These are phyloP conservation scores for Dictyostelium citrinum DNA, from an alignment of 78 protist genomes.

Conservation along the genomic window DNA sequence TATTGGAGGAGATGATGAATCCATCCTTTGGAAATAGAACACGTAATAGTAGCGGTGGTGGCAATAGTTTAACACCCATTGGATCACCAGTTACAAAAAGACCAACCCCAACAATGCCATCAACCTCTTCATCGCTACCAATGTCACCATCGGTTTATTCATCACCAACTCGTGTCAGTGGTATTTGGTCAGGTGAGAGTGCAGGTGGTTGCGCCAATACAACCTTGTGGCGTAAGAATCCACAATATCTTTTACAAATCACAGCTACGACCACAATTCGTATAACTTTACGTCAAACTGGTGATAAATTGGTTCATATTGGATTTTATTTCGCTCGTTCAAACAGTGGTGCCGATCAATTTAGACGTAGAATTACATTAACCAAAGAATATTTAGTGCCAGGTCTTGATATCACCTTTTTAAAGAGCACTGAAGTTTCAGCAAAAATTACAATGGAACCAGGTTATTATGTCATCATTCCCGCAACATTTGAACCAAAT, in stretches of 20 bases:
- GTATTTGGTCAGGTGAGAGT: constrained; percentile 47
- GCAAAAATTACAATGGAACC: constrained; percentile 33
- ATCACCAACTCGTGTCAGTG: neutral
- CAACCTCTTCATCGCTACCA: neutral
- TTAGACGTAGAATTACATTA: neutral
- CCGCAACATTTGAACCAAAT: constrained; percentile 66
- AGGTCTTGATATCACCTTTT: constrained; percentile 56
- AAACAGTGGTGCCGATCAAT: neutral
- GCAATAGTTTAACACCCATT: constrained; percentile 24
- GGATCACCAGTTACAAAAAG: constrained; percentile 36
- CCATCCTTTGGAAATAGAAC: constrained; percentile 65
- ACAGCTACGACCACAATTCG: neutral
- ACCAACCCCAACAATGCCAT: neutral
- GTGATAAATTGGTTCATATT: constrained; percentile 58
- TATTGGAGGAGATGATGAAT: constrained; percentile 61
- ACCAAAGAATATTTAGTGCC: constrained; percentile 44
- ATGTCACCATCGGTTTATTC: neutral
- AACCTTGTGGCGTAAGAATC: constrained; percentile 56
- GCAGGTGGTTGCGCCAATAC: constrained; percentile 81
- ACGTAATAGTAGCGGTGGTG: neutral
- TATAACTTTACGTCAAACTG: constrained; percentile 47
- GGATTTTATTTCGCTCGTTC: constrained; percentile 54
- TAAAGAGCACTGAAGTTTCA: constrained; percentile 43
- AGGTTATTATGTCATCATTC: constrained; percentile 55
- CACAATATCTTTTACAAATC: constrained; percentile 38